Conservation (phyloP, 129 eudicot genomes). For the Flaveria trinervia region DNA sequence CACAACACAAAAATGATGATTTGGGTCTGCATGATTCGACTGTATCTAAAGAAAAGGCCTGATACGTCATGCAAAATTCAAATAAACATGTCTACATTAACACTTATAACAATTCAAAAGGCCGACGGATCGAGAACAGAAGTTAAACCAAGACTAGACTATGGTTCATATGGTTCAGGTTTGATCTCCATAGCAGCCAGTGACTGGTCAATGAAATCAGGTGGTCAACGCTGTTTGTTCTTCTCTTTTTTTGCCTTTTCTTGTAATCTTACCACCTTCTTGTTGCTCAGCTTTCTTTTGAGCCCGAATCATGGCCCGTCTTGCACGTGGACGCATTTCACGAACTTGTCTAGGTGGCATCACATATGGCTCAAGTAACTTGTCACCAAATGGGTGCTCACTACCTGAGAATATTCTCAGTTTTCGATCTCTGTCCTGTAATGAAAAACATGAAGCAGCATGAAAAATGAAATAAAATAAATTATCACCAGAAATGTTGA, state of each 20-base stretch:
- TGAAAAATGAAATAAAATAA: not conserved
- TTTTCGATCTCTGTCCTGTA: constrained; percentile 85
- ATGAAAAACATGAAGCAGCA: not conserved
- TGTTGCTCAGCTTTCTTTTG: constrained; percentile 81
- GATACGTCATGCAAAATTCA: not conserved
- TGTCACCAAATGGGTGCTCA: constrained; percentile 92
- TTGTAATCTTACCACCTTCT: constrained; percentile 44
- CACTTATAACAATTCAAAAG: not conserved
- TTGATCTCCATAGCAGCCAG: not conserved
- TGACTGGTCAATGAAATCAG: constrained; percentile 18
- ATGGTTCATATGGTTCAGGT: not conserved
- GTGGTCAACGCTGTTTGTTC: constrained; percentile 41
- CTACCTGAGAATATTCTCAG: constrained; percentile 76
- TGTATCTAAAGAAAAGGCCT: not conserved
- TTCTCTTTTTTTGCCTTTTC: constrained; percentile 57
- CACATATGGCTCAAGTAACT: constrained; percentile 58
- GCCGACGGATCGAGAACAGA: not conserved
- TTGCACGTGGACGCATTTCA: constrained; percentile 84
- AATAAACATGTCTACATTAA: not conserved
- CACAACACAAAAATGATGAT: not conserved
- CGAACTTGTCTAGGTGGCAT: constrained; percentile 96
- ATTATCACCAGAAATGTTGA: not conserved
- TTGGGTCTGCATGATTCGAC: not conserved
- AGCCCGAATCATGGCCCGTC: constrained; percentile 82
- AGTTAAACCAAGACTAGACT: not conserved